These are phyloP conservation scores for Hygrophila difformis DNA, from an alignment of 257 asterid genomes.

Conservation along the genomic window DNA sequence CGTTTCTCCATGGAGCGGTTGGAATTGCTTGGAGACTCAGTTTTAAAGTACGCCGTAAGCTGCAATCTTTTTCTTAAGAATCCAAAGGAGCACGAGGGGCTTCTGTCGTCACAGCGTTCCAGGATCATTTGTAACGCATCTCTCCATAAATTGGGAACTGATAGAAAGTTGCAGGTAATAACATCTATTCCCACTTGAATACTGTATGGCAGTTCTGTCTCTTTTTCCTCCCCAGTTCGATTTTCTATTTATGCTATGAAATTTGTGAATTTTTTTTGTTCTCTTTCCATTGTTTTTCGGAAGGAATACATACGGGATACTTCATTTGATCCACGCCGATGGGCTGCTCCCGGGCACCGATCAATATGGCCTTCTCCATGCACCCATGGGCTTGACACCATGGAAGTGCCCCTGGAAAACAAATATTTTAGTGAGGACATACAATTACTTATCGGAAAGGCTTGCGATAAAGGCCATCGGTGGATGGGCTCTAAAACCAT, in stretches of 20 bases:
- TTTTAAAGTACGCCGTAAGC: conserved; percentile 68
- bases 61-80: conserved; percentile 77
- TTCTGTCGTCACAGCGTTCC: conserved; percentile 43
- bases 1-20: conserved; percentile 92
- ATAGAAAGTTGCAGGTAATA: conserved; percentile 66
- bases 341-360: conserved; percentile 94
- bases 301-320: conserved; percentile 68
- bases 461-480: conserved; percentile 83
- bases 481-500: conserved; percentile 91
- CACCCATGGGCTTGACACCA: conserved; percentile 50
- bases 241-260: too few species aligned
- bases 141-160: conserved; percentile 62
- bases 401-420: conserved; percentile 61
- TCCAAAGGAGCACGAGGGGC: conserved; percentile 68
- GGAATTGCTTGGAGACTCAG: conserved; percentile 92
- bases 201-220: too few species aligned
- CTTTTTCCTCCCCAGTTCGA: too few species aligned
- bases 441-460: conserved; percentile 50
- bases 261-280: too few species aligned
- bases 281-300: not conserved
- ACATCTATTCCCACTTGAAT: conserved; percentile 9
- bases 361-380: conserved; percentile 66
- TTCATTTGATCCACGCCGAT: conserved; percentile 75
- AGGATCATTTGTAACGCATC: conserved; percentile 51
- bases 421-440: conserved; percentile 47